These are phyloP conservation scores for Penicillium sumatraense DNA, from an alignment of 2,329 filamentous ascomycete species.

Conservation along the genomic window DNA sequence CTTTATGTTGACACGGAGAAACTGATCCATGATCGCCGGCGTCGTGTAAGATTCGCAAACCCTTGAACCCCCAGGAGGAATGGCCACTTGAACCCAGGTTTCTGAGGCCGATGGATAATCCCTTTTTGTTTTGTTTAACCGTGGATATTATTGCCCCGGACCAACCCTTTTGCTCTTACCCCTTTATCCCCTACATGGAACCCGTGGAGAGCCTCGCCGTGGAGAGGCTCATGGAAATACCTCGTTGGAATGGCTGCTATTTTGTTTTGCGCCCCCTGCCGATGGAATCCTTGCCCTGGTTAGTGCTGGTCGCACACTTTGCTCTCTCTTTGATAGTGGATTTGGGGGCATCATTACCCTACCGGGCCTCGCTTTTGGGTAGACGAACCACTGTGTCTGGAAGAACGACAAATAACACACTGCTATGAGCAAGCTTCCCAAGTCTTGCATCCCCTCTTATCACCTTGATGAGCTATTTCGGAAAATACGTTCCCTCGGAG, in stretches of 20 bases:
- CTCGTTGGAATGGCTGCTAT: background rate
- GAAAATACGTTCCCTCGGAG: background rate
- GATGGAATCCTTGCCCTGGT: background rate
- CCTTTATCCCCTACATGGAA: slow-evolving; percentile 4
- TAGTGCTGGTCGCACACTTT: background rate
- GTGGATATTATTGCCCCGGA: slow-evolving; percentile 11
- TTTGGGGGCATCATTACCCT: background rate
- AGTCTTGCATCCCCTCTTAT: background rate
- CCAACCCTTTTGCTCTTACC: slow-evolving; percentile 2
- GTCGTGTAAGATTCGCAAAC: slow-evolving; percentile 41
- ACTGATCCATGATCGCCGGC: slow-evolving; percentile 71
- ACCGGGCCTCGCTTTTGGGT: background rate
- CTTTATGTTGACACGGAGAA: slow-evolving; percentile 83
- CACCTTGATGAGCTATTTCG: background rate
- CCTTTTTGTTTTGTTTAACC: background rate
- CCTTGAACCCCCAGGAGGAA: slow-evolving; percentile 26
- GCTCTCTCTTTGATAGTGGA: background rate
- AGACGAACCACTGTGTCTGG: background rate
- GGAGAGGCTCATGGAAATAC: slow-evolving; percentile 3
- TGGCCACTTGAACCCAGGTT: slow-evolving; percentile 9
- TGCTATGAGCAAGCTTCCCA: slow-evolving; percentile 1
- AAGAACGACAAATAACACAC: slow-evolving; percentile 3
- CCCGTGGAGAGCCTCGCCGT: background rate
- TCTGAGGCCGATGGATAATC: slow-evolving; percentile 1
- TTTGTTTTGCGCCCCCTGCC: background rate